phyloP scores from a whole-genome alignment of 75 land plant species.

The Picea sitchensis region DNA sequence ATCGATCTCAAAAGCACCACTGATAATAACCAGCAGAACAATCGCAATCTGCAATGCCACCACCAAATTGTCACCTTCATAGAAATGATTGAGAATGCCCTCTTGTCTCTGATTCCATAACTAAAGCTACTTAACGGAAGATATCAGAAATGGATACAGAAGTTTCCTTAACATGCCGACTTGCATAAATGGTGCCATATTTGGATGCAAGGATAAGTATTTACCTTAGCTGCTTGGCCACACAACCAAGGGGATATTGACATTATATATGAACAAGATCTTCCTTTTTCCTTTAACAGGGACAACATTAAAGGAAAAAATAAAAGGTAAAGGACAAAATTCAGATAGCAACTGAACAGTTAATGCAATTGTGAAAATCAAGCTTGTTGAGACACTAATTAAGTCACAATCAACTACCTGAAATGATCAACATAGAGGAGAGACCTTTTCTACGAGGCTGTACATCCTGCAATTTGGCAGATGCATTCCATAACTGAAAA shows the following conservation, averaged over 20 bases:
- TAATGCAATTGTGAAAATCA: neutral
- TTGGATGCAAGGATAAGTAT: too few relatives aligned
- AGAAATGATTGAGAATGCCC: neutral
- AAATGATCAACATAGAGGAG: too few relatives aligned
- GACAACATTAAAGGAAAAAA: too few relatives aligned
- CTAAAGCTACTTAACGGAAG: neutral
- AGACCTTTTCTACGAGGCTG: too few relatives aligned
- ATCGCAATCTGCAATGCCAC: conserved; percentile 65
- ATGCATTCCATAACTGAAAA: too few relatives aligned
- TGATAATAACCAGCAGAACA: conserved; percentile 71
- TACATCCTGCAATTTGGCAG: too few relatives aligned
- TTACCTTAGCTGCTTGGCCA: too few relatives aligned
- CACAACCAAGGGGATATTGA: too few relatives aligned
- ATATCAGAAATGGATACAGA: neutral
- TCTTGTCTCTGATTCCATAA: neutral
- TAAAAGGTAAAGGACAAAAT: neutral
- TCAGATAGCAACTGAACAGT: neutral
- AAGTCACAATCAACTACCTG: too few relatives aligned
- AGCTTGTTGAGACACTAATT: too few relatives aligned
- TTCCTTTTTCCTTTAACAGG: neutral
- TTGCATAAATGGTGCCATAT: neutral
- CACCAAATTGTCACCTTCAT: neutral
- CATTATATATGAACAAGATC: neutral
- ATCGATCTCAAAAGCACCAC: conserved; percentile 85
- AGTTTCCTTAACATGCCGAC: neutral